A percentile compares a stretch with the other conserved stretches of the same genome.
phyloP scores from a whole-genome alignment of 2,329 filamentous ascomycete species.

The Zasmidium cellare region DNA sequence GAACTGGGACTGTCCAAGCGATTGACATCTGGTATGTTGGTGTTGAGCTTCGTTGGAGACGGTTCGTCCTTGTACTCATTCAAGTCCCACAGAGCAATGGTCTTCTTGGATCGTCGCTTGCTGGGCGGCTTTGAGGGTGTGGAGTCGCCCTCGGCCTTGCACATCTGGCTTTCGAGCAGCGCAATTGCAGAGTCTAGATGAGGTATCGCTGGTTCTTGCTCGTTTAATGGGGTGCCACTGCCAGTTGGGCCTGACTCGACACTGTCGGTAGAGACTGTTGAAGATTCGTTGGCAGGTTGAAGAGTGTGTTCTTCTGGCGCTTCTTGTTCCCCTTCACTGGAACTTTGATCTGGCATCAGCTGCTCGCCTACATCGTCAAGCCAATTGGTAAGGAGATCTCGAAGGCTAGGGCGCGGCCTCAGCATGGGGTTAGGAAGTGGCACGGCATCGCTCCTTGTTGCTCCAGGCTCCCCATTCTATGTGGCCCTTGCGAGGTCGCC shows the following conservation, averaged over 20 bases:
- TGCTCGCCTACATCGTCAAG: constrained; percentile 9
- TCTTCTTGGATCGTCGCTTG: background rate
- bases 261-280: background rate
- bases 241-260: background rate
- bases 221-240: background rate
- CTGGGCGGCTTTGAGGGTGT: background rate
- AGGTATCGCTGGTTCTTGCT: background rate
- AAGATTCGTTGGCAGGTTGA: background rate
- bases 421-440: background rate
- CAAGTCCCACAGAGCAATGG: background rate
- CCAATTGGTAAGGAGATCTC: constrained; percentile 1
- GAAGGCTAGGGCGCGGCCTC: background rate
- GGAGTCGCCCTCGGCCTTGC: background rate
- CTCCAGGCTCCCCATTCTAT: too few species aligned
- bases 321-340: background rate
- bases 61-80: background rate
- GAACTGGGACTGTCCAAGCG: background rate
- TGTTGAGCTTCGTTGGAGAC: background rate
- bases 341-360: constrained; percentile 7
- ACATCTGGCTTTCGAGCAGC: background rate
- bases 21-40: background rate
- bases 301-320: background rate
- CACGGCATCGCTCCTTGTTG: too few species aligned
- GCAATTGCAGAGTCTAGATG: constrained; percentile 2
- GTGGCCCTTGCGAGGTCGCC: too few species aligned